These are phyloP conservation scores for Talaromyces sp. DNA, from an alignment of 2,329 filamentous ascomycete species.

Conservation along the genomic window DNA sequence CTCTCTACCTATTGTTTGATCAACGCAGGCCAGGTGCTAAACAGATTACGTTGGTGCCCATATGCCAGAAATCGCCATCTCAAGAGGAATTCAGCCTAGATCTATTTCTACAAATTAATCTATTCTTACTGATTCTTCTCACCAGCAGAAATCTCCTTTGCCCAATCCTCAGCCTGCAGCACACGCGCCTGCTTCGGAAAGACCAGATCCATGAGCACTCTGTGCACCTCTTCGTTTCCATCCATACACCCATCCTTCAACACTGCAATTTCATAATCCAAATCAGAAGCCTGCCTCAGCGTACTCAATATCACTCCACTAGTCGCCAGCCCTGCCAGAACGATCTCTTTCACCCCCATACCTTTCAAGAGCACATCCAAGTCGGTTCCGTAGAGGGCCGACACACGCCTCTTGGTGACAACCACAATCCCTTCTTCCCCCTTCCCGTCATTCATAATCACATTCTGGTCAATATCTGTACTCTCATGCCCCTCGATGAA, in stretches of 20 bases:
- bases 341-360: neutral
- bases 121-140: no score
- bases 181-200: constrained; percentile 2
- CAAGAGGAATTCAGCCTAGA: no score
- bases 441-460: neutral
- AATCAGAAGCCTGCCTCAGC: constrained; percentile 3
- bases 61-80: no score
- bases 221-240: neutral
- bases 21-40: no score
- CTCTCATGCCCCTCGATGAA: constrained; percentile 1
- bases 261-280: constrained; percentile 1
- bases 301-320: constrained; percentile 3
- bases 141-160: neutral
- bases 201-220: neutral
- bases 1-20: no score
- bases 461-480: neutral
- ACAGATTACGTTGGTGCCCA: no score
- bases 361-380: constrained; percentile 4
- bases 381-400: constrained; percentile 1
- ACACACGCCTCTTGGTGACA: constrained; percentile 4
- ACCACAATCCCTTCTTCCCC: constrained; percentile 1
- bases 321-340: constrained; percentile 3
- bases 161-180: constrained; percentile 1
- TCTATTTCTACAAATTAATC: neutral
- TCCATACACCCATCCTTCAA: constrained; percentile 2